Percentiles rank a stretch among this genome's conserved stretches.
These are phyloP conservation scores for Fusarium pseudocircinatum DNA, from an alignment of 2,329 filamentous ascomycete species.

Conservation along the genomic window DNA sequence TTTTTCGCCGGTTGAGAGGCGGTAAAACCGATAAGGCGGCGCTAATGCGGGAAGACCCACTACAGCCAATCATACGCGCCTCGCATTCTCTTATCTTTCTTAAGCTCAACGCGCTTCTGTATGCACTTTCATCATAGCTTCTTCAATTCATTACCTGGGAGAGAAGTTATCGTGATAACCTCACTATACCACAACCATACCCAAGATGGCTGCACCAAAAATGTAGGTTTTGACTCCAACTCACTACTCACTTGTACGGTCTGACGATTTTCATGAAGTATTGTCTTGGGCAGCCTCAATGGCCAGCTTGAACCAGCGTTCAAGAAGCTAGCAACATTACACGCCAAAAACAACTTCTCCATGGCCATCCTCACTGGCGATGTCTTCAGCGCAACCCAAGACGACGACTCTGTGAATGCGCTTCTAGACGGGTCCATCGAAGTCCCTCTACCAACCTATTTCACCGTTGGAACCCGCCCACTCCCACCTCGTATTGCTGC, in stretches of 20 bases:
- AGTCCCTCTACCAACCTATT: conserved; percentile 88
- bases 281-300: conserved; percentile 85
- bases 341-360: conserved; percentile 87
- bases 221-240: conserved; percentile 50
- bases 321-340: conserved; percentile 80
- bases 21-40: conserved; percentile 50
- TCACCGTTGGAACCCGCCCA: conserved; percentile 79
- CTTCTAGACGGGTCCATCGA: conserved; percentile 78
- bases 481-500: conserved; percentile 77
- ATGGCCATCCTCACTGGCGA: conserved; percentile 88
- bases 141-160: conserved; percentile 9
- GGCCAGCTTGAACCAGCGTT: conserved; percentile 81
- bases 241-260: not conserved
- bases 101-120: conserved; percentile 16
- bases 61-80: conserved; percentile 45
- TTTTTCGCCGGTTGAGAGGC: conserved; percentile 47
- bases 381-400: conserved; percentile 73
- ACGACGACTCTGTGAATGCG: conserved; percentile 66
- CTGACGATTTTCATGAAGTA: conserved; percentile 55
- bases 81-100: conserved; percentile 49
- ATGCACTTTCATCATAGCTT: conserved; percentile 36
- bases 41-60: conserved; percentile 19
- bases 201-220: conserved; percentile 58
- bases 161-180: conserved; percentile 8
- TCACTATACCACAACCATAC: conserved; percentile 5